These are phyloP conservation scores for Escallonia herrerae DNA, from an alignment of 129 eudicot genomes.

Conservation along the genomic window DNA sequence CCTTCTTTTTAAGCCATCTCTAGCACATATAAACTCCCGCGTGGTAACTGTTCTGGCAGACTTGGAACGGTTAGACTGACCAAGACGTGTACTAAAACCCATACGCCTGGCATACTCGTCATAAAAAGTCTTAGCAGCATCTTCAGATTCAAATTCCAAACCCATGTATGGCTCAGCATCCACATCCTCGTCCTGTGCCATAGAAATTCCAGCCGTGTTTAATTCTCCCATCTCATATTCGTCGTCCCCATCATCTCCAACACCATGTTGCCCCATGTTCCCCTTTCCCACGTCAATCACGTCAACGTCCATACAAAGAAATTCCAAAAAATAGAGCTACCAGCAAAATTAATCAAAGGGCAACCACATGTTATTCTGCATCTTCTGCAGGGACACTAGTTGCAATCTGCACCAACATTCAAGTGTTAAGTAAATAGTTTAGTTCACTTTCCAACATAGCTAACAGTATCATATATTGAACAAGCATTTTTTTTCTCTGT, in stretches of 20 bases:
- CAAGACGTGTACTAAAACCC: conserved; percentile 48
- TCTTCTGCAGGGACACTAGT: not conserved
- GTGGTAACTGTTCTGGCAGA: conserved; percentile 22
- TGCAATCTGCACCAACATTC: not conserved
- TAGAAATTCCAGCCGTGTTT: conserved; percentile 30
- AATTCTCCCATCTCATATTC: conserved; percentile 39
- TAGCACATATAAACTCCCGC: conserved; percentile 42
- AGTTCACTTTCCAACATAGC: not conserved
- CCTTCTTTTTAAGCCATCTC: conserved; percentile 30
- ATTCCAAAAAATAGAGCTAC: not conserved
- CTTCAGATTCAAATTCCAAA: conserved; percentile 57
- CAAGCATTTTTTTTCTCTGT: too few species aligned
- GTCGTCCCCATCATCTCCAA: conserved; percentile 37
- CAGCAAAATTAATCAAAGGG: conserved; percentile 7
- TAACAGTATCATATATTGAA: not conserved
- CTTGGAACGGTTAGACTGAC: conserved; percentile 26
- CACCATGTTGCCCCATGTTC: conserved; percentile 49
- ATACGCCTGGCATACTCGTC: conserved; percentile 62
- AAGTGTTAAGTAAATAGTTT: not conserved
- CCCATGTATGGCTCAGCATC: conserved; percentile 55
- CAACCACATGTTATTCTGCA: conserved; percentile 4
- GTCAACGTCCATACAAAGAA: conserved; percentile 34
- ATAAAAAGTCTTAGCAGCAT: conserved; percentile 62
- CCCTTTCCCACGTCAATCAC: conserved; percentile 36
- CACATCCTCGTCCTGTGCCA: conserved; percentile 29